Evolutionary conservation across 257 asterid species (phyloP).

Genomic region (Solanum rostratum): DNA sequence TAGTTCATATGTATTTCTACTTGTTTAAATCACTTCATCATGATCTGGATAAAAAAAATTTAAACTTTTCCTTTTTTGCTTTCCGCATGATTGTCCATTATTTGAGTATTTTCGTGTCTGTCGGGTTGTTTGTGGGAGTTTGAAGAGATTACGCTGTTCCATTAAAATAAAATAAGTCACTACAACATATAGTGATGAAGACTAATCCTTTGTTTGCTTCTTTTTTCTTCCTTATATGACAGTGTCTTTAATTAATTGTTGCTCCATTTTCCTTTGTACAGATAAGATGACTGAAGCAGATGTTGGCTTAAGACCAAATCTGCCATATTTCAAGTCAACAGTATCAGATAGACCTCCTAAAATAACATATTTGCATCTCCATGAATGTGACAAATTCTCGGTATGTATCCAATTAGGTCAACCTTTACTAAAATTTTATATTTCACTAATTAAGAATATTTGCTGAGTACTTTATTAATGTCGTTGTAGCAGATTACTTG

Average conservation of each 20-base stretch:
- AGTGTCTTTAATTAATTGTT: neutral
- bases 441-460: neutral
- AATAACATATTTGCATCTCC: slow-evolving; percentile 48
- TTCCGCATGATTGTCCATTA: neutral
- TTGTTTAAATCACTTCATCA: neutral
- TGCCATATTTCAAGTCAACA: slow-evolving; percentile 39
- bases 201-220: neutral
- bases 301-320: neutral
- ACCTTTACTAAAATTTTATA: neutral
- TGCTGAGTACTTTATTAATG: no score
- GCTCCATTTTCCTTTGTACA: neutral
- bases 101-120: neutral
- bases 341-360: slow-evolving; percentile 23
- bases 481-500: neutral
- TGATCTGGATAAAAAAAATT: neutral
- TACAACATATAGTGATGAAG: neutral
- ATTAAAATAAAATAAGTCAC: neutral
- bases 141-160: neutral
- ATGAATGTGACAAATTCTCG: slow-evolving; percentile 61
- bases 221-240: neutral
- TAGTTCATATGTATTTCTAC: neutral
- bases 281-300: neutral
- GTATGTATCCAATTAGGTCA: slow-evolving; percentile 18
- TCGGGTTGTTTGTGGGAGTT: neutral
- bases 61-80: neutral